Evolutionary conservation across 139 green algal genomes (phyloP).

Genomic region (Protoeuglena noctilucae): DNA sequence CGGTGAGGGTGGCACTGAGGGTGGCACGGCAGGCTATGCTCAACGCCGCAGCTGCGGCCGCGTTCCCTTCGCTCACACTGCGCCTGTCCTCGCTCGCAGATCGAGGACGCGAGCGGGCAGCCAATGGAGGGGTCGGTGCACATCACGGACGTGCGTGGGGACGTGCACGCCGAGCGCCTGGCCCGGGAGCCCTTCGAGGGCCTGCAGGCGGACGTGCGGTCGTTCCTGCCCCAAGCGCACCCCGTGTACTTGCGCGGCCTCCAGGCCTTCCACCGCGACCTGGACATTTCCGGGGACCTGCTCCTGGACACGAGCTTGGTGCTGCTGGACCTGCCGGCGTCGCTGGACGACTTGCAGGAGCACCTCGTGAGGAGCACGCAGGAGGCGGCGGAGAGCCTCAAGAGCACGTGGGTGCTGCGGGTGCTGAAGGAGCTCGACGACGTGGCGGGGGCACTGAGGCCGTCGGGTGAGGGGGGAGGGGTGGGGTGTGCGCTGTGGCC

Average conservation of each 20-base stretch:
- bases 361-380: conserved; percentile 27
- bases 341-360: conserved; percentile 25
- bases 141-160: neutral
- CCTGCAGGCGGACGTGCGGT: conserved; percentile 19
- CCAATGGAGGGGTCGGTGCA: conserved; percentile 2
- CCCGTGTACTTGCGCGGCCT: conserved; percentile 24
- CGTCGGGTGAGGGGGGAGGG: neutral
- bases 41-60: neutral
- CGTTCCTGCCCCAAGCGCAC: conserved; percentile 15
- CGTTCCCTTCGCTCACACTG: neutral
- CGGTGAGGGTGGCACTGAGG: conserved; percentile 22
- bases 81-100: neutral
- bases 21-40: conserved; percentile 3
- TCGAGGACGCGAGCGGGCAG: neutral
- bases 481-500: no score
- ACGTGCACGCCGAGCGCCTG: conserved; percentile 2
- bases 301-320: conserved; percentile 19
- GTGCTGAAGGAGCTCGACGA: conserved; percentile 12
- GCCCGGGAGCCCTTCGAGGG: conserved; percentile 9
- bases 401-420: conserved; percentile 46
- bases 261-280: conserved; percentile 30
- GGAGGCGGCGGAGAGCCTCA: conserved; percentile 26
- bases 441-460: neutral
- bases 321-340: conserved; percentile 21
- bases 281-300: conserved; percentile 22